Evolutionary conservation across 257 asterid species (phyloP), one percentile per base, ranked within the genome.

Genomic region (Jasminum sambac): DNA sequence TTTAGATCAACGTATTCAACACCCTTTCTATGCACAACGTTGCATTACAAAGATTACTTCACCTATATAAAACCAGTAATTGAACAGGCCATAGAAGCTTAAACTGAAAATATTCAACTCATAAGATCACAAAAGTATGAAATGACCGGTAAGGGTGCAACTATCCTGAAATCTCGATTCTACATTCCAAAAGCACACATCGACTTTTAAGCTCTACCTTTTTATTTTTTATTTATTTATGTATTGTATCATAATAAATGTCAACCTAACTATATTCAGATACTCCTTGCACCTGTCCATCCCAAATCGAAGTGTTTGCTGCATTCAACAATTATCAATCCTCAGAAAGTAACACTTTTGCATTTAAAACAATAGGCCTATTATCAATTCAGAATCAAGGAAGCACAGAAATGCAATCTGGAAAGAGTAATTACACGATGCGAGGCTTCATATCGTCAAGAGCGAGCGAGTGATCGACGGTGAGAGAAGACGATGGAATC

Each of bases 401-500:
- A 67, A 37, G 14, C 17, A 57, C 39, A 17, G 25, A 41, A 30
- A 36, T 19, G 12, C 62, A 13, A 58, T 37, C 43, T 25, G 0
- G 14, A 69, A 24, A 61, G 40, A 34, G 73, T 10, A 21, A 88
- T 65, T 61, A 93, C 97, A 87, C 83, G 71, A 94, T 78, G 73
- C 76, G 87, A 59, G 96, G 98, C 81, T 85, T 90, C 88, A 90
- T 86, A 11, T 80, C 84, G 59, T 84, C 41, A 10, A 83, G 82
- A 26, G 98, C 50, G 42, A 94, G 97, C 30, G 98, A 82, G 83
- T 94, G 96, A 58, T 91, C 89, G 76, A 91, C 69, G 76, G 85
- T 78, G 78, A 81, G 80, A 13, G 85, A 76, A 19, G 98, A 94
- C 41, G 85, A 88, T 30, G 95, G 96, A 80, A 94, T 80, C 41